These are phyloP conservation scores for Tolypocladium tundrense DNA, from an alignment of 2,329 filamentous ascomycete species.

Conservation along the genomic window DNA sequence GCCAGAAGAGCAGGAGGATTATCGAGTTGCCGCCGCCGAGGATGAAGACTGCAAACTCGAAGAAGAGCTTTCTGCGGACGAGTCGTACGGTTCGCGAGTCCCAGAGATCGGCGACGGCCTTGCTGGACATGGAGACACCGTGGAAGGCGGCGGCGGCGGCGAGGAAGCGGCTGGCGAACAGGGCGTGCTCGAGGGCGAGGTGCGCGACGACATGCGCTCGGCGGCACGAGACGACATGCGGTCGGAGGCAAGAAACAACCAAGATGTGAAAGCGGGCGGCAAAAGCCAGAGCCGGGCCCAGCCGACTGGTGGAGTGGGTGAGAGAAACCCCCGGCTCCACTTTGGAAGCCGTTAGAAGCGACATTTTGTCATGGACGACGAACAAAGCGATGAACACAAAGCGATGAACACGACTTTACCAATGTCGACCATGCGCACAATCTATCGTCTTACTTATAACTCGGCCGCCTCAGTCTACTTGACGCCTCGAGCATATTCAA, in stretches of 20 bases:
- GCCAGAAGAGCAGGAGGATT: constrained; percentile 44
- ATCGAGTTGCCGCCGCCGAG: constrained; percentile 39
- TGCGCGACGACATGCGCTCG: constrained; percentile 19
- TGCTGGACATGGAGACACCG: constrained; percentile 16
- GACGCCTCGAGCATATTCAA: too few species aligned
- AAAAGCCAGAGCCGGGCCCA: constrained; percentile 23
- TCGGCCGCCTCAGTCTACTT: not conserved
- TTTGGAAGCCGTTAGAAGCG: constrained; percentile 26
- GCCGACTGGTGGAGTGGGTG: constrained; percentile 19
- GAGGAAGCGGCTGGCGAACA: constrained; percentile 15
- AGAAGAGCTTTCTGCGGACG: constrained; percentile 36
- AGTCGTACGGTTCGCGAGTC: constrained; percentile 22
- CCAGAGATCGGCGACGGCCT: constrained; percentile 22
- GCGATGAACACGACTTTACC: too few species aligned
- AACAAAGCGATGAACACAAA: too few species aligned
- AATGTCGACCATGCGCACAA: too few species aligned
- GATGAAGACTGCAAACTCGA: constrained; percentile 40
- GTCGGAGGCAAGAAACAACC: constrained; percentile 19
- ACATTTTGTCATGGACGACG: constrained; percentile 21
- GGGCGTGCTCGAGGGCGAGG: constrained; percentile 11
- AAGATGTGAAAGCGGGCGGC: constrained; percentile 25
- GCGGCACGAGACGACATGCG: constrained; percentile 17
- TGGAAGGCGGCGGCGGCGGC: constrained; percentile 18
- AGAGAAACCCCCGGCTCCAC: constrained; percentile 20
- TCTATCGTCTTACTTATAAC: not conserved